Evolutionary conservation across 345 rosid genomes (phyloP).

Genomic region (Combretum micranthum): DNA sequence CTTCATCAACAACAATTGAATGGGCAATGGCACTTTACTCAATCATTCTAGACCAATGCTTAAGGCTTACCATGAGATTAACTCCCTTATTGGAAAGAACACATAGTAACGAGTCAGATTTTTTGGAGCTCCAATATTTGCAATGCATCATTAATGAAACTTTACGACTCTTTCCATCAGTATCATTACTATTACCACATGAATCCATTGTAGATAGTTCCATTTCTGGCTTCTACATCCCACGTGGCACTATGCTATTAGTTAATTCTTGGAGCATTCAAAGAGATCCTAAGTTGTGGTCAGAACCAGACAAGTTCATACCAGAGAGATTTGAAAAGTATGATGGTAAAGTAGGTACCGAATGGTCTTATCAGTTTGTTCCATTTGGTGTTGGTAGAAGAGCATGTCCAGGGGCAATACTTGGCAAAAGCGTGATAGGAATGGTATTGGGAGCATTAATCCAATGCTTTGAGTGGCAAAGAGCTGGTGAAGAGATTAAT

Average conservation of each 20-base stretch:
- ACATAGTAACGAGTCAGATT: slow-evolving; percentile 6
- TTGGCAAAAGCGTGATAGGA: no score
- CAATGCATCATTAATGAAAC: slow-evolving; percentile 13
- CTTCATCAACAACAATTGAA: slow-evolving; percentile 7
- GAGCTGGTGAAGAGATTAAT: neutral
- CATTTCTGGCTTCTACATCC: slow-evolving; percentile 17
- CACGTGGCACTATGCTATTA: slow-evolving; percentile 26
- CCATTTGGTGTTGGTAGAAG: no score
- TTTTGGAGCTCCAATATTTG: slow-evolving; percentile 7
- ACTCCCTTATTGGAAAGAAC: slow-evolving; percentile 5
- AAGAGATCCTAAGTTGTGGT: slow-evolving; percentile 13
- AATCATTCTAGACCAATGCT: slow-evolving; percentile 12
- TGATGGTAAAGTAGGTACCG: neutral
- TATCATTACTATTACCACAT: slow-evolving; percentile 7
- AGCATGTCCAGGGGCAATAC: no score
- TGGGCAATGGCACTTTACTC: slow-evolving; percentile 4
- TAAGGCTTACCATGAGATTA: slow-evolving; percentile 11
- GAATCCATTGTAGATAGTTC: slow-evolving; percentile 15
- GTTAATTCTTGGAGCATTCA: slow-evolving; percentile 24
- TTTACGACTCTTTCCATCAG: no score
- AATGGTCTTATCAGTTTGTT: slow-evolving; percentile 5
- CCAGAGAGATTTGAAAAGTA: slow-evolving; percentile 13
- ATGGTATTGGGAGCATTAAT: no score
- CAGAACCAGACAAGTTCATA: slow-evolving; percentile 10
- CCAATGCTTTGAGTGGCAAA: no score